Base-by-base conservation (phyloP, 2,329 filamentous ascomycete genomes). In the Penicillium glabrum region DNA sequence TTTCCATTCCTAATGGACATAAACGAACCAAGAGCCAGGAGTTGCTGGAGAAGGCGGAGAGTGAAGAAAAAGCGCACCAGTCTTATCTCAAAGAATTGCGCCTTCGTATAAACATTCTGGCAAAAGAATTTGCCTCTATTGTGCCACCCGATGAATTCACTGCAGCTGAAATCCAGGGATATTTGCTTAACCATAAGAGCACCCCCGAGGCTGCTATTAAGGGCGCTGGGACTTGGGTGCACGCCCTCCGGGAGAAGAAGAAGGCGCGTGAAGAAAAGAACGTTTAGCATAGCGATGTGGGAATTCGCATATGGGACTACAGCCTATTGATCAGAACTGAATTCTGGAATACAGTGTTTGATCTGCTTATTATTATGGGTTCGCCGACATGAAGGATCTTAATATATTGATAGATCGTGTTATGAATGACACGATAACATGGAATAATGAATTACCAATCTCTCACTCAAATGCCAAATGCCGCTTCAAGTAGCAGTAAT, bases 81-180 rank as follows among this genome's bases (percentile, higher is more conserved):
- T 44, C 45, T 27, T 52, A 60, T 19, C 37, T 41, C 37, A 5
- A n/a, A 41, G 37, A 19, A 21, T 60, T 67, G 16, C 56, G 54
- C 13, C 48, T 61, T 6, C 60, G 64, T 11, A 66, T 76, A 24
- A 24, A 33, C 1, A 29, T 31, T 1, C 56, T 75, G 44, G 70
- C 72, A 0, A 57, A 50, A 5, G 58, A 70, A 19, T 78, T 77
- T 53, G 67, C 71, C 0, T 62, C 65, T 10, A 45, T 59, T 7
- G 56, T 77, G 16, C 74, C 75, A 1, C 59, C 57, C 5, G 67
- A 64, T 1, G 67, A 75, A 31, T 72, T 77, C 51, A 73, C 74
- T 0, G 71, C 74, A 23, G 75, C 75, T 13, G 74, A 77, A 62
- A 72, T 77, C 21, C 75, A 78, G 61, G 74, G 74, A 3, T 75